Evolutionary conservation across 2,329 filamentous ascomycete genomes (phyloP), one percentile per base, ranked within the genome.

Genomic region (Zymoseptoria tritici): DNA sequence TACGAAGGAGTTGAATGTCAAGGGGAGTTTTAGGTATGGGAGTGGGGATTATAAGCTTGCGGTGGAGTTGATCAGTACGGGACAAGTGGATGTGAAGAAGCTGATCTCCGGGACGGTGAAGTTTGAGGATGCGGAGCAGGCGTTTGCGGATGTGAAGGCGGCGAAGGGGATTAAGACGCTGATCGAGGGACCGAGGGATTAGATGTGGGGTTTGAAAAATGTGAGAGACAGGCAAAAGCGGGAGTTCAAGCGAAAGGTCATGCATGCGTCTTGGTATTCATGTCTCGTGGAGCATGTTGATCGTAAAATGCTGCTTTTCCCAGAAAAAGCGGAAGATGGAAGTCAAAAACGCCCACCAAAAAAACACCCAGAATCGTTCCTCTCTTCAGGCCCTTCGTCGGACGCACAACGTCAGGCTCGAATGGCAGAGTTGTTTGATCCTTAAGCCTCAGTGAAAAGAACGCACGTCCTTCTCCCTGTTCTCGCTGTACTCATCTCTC

Each of bases 1-100:
- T 74, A 82, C 86, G 55, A 97, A 97, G 79, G 93, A 97, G 79
- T 80, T 96, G 56, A 95, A 87, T 9, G 82, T 89, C 53, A 89
- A 88, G 72, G 93, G 93, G 21, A 92, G 87, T 63, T 97, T 97
- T 81, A 85, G 93, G 49, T 97, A 97, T 75, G 87, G 87, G 3
- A 83, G 85, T 57, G 92, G 92, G 20, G 93, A 97, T 75, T 97
- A 97, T 76, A 83, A 86, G 72, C 83, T 92, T 6, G 91, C 91
- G 4, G 81, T 97, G 52, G 85, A 90, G 64, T 80, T 97, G 62
- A 85, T 96, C 1, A 81, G 83, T 7, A 81, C 78, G 24, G 89
- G 89, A 55, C 85, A 84, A 73, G 83, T 97, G 49, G 79, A 80
- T 58, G 83, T 86, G 31, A 95, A 95, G 84, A 84, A 84, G 74